A percentile compares a stretch with the other conserved stretches of the same genome.
Conservation (phyloP, 768 basidiomycete genomes). For the Pulveroboletus sp. region DNA sequence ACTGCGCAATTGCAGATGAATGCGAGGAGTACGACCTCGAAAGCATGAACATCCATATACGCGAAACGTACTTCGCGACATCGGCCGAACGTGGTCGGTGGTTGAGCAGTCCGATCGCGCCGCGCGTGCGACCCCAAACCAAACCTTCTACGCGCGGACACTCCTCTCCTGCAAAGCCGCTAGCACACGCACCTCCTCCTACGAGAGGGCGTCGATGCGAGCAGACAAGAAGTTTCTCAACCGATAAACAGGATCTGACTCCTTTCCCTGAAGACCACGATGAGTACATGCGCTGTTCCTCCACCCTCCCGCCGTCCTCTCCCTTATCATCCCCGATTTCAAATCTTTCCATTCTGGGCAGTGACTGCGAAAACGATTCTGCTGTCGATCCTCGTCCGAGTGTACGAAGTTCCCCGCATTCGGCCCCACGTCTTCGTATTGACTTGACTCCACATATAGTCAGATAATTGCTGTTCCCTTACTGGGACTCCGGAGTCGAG, state of each 20-base stretch:
- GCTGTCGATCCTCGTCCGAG: conserved; percentile 17
- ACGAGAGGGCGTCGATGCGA: not conserved
- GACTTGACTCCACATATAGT: conserved; percentile 12
- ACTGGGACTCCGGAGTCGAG: conserved; percentile 12
- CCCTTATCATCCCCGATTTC: conserved; percentile 44
- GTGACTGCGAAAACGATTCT: conserved; percentile 12
- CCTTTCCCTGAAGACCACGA: conserved; percentile 9
- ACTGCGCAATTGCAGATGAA: conserved; percentile 19
- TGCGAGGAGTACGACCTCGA: conserved; percentile 31
- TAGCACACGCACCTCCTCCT: conserved; percentile 2
- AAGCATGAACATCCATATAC: conserved; percentile 33
- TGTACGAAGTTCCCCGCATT: conserved; percentile 27
- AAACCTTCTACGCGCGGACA: conserved; percentile 15
- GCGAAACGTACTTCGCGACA: conserved; percentile 49
- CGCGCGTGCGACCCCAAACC: conserved; percentile 14
- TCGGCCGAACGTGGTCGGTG: conserved; percentile 60
- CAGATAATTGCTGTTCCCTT: conserved; percentile 4
- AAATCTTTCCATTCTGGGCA: conserved; percentile 33
- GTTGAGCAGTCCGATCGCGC: conserved; percentile 47
- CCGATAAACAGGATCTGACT: not conserved
- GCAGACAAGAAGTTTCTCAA: not conserved
- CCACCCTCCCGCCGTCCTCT: conserved; percentile 39
- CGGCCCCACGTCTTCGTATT: not conserved
- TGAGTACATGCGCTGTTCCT: conserved; percentile 19
- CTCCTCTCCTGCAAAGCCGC: conserved; percentile 23